These are phyloP conservation scores for Eutrema yunnanense DNA, from an alignment of 345 rosid genomes.

Conservation along the genomic window DNA sequence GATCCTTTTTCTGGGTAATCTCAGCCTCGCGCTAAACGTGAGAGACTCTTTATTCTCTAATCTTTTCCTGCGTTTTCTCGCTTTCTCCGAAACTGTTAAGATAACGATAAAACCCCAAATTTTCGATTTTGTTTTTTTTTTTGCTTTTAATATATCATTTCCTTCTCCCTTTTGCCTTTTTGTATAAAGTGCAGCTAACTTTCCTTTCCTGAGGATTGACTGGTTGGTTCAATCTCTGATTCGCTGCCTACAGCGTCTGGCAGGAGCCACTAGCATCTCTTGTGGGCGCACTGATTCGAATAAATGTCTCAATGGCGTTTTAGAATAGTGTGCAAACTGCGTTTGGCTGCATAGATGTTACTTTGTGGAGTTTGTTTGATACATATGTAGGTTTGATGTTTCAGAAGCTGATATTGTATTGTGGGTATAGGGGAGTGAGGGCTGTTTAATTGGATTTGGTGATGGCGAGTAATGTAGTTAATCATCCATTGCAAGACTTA, in stretches of 20 bases:
- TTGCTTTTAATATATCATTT: not conserved
- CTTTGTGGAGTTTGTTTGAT: not conserved
- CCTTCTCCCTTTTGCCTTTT: not conserved
- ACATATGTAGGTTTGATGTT: not conserved
- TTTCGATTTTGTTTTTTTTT: not conserved
- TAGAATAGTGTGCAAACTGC: not conserved
- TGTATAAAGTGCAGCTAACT: slow-evolving; percentile 25
- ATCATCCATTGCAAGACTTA: slow-evolving; percentile 38
- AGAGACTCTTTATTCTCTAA: not conserved
- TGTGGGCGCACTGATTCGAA: too few species aligned
- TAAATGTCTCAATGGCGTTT: not conserved
- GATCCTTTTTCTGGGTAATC: slow-evolving; percentile 12
- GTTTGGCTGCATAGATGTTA: not conserved
- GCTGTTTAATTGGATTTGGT: not conserved
- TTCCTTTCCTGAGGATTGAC: slow-evolving; percentile 21
- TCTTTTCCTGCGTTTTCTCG: not conserved
- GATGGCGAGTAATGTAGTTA: slow-evolving; percentile 53
- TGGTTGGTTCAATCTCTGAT: slow-evolving; percentile 11
- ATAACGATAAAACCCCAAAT: not conserved
- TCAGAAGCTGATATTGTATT: not conserved
- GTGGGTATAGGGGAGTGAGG: not conserved
- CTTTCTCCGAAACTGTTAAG: slow-evolving; percentile 1
- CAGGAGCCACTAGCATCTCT: not conserved
- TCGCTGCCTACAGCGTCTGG: not conserved
- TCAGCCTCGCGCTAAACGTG: slow-evolving; percentile 15